phyloP scores from a whole-genome alignment of 495 filamentous ascomycete genomes.

The Penicillium ochrochloron region DNA sequence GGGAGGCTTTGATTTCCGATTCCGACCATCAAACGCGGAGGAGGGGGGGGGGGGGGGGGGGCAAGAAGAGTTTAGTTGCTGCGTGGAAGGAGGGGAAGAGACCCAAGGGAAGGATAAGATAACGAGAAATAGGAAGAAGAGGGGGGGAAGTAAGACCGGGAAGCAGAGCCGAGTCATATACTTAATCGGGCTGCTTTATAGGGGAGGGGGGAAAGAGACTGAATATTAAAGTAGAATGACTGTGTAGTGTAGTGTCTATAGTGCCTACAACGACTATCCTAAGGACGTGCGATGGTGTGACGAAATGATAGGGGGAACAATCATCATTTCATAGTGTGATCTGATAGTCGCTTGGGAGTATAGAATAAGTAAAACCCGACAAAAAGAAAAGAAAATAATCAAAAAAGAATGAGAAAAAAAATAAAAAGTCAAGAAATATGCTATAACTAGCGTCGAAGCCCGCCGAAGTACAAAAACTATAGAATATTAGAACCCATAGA shows the following conservation, averaged over 20 bases:
- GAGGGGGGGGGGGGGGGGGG: not conserved
- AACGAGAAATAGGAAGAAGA: not conserved
- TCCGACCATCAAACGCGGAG: slow-evolving; percentile 23
- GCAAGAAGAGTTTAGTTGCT: too few relatives aligned
- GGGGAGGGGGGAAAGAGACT: not conserved
- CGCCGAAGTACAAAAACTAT: not conserved
- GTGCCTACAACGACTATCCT: not conserved
- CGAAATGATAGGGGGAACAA: slow-evolving; percentile 2
- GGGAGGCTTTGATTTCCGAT: slow-evolving; percentile 10
- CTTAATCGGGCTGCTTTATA: not conserved
- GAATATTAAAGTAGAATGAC: not conserved
- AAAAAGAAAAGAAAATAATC: not conserved
- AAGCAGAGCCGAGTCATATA: not conserved
- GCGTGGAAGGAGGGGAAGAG: too few relatives aligned
- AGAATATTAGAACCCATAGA: too few relatives aligned
- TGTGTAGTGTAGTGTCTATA: not conserved
- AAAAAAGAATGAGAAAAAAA: not conserved
- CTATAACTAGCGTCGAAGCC: slow-evolving; percentile 3
- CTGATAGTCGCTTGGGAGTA: slow-evolving; percentile 1
- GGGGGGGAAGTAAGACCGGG: slow-evolving; percentile 3
- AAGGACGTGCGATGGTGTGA: not conserved
- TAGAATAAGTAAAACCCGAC: not conserved
- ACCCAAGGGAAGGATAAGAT: slow-evolving; percentile 25
- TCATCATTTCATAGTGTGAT: slow-evolving; percentile 1
- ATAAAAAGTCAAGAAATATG: not conserved